Base-by-base conservation (phyloP, 306 rosid species). In the Carpinus viminea region DNA sequence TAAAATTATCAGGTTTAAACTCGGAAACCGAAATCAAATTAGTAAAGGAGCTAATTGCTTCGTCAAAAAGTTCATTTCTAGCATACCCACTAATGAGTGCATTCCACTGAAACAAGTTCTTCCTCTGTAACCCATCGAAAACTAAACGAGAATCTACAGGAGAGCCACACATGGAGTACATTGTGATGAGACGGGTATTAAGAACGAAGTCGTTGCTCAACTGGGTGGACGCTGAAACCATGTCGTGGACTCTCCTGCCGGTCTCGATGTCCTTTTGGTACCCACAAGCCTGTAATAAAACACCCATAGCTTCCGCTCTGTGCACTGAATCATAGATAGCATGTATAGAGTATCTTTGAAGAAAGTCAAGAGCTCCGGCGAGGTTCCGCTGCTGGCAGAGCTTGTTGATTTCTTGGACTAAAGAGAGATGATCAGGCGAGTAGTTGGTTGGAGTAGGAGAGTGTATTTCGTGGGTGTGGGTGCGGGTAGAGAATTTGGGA, bases 21-120 rank as follows among this genome's bases (percentile, higher is more conserved):
- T 84, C 92, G 8, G 92, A 57, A 9, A 9, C 55, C 62, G 85
- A 82, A 34, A 93, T 59, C 70, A 93, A 55, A 15, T 89, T 87
- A 0, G 84, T 43, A 74, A 90, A 93, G n/a, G 74, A 31, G 3
- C 9, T 72, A 66, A 91, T 48, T 13, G 89, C 88, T 18, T 84
- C 88, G 8, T 20, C 74, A 73, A 80, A 83, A 45, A 93, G 97
- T 64, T 77, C 80, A 76, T 93, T 93, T 45, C 84, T 87, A 1
- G 82, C 28, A 74, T 89, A 91, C 26, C 85, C 87, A 74, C 97
- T 93, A 26, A 90, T 55, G 65, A 93, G 93, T 54, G 98, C 97
- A 78, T 93, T 93, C 91, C 93, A 91, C 51, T 77, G 84, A 10
- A 87, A 84, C 72, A 90, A 74, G 70, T 90, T 87, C 88, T 81